Evolutionary conservation across 495 filamentous ascomycete genomes (phyloP).

Genomic region (Aspergillus carlsbadensis): DNA sequence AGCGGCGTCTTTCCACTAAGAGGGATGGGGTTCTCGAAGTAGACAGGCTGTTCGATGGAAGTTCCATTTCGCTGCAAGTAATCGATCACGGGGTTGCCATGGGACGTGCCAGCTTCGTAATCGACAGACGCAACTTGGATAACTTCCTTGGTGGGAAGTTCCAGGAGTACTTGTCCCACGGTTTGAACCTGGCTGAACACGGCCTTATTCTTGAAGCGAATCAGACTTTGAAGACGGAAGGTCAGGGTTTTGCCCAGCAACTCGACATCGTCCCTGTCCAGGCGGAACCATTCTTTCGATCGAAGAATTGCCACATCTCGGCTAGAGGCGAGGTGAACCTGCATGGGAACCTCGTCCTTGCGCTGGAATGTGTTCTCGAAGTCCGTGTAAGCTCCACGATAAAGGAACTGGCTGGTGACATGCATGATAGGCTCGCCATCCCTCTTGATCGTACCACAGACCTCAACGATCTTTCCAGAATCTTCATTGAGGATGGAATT

Average conservation of each 20-base stretch:
- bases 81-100: conserved; percentile 95
- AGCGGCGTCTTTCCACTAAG: conserved; percentile 89
- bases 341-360: conserved; percentile 93
- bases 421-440: conserved; percentile 93
- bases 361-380: conserved; percentile 98
- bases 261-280: conserved; percentile 77
- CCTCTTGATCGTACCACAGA: conserved; percentile 91
- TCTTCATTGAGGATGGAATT: conserved; percentile 98
- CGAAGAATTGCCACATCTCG: conserved; percentile 92
- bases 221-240: conserved; percentile 91
- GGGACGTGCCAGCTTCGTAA: conserved; percentile 83
- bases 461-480: conserved; percentile 98
- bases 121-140: conserved; percentile 95
- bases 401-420: conserved; percentile 96
- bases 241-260: conserved; percentile 87
- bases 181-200: conserved; percentile 94
- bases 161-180: conserved; percentile 85
- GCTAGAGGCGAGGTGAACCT: conserved; percentile 78
- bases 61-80: conserved; percentile 90
- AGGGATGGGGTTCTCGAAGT: conserved; percentile 96
- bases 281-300: conserved; percentile 95
- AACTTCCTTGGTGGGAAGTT: conserved; percentile 95
- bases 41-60: conserved; percentile 92
- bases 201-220: conserved; percentile 91
- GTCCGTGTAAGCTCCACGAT: conserved; percentile 87